Evolutionary conservation across 179 eudicot genomes (phyloP).

Genomic region (Amaranthus tricolor): DNA sequence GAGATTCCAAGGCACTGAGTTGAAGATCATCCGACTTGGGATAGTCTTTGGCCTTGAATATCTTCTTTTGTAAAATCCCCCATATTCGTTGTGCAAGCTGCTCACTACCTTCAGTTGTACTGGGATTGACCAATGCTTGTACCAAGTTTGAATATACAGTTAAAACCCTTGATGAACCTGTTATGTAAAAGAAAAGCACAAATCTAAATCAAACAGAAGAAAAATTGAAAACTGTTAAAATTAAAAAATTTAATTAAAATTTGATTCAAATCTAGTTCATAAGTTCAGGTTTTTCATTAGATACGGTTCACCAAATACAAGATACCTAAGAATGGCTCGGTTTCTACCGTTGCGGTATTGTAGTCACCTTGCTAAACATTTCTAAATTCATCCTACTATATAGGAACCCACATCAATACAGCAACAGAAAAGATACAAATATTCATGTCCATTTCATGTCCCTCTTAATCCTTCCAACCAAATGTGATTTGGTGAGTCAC

Average conservation of each 20-base stretch:
- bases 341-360: neutral
- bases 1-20: slow-evolving; percentile 54
- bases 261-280: neutral
- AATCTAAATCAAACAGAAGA: neutral
- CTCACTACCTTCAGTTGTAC: slow-evolving; percentile 81
- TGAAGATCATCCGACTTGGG: slow-evolving; percentile 70
- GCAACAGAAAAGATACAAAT: neutral
- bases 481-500: neutral
- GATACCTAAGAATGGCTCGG: neutral
- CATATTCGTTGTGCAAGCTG: slow-evolving; percentile 89
- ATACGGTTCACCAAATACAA: neutral
- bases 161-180: slow-evolving; percentile 61
- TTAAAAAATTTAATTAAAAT: neutral
- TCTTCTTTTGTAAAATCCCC: slow-evolving; percentile 84
- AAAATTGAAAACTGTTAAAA: neutral
- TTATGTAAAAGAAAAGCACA: slow-evolving; percentile 20
- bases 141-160: slow-evolving; percentile 72
- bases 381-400: neutral
- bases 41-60: slow-evolving; percentile 74
- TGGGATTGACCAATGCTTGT: slow-evolving; percentile 77
- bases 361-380: too few relatives aligned
- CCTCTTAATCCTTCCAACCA: neutral
- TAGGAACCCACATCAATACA: neutral
- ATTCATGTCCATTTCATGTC: neutral
- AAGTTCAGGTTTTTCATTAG: neutral